These are phyloP conservation scores for Penicillium simplicissimum DNA, from an alignment of 495 filamentous ascomycete genomes.

Conservation along the genomic window DNA sequence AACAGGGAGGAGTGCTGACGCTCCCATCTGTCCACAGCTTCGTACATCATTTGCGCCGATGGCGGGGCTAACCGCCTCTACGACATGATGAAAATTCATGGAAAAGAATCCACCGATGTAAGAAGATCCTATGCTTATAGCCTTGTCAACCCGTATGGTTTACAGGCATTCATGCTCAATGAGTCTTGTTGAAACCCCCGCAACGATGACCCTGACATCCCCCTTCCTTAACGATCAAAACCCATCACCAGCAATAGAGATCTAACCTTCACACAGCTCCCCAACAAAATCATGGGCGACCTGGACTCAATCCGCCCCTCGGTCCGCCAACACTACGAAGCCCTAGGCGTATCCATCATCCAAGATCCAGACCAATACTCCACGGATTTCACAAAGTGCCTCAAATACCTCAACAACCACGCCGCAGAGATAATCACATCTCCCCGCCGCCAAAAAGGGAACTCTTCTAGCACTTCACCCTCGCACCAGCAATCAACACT, in stretches of 20 bases:
- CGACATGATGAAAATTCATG: slow-evolving; percentile 46
- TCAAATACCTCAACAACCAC: slow-evolving; percentile 59
- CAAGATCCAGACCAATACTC: slow-evolving; percentile 75
- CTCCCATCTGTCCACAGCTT: slow-evolving; percentile 39
- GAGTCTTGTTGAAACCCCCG: not conserved
- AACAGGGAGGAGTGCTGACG: not conserved
- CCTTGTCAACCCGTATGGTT: not conserved
- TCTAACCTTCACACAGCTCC: slow-evolving; percentile 41
- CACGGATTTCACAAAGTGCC: slow-evolving; percentile 78
- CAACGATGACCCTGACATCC: not conserved
- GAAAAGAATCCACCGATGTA: slow-evolving; percentile 43
- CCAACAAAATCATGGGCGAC: slow-evolving; percentile 78
- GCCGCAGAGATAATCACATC: slow-evolving; percentile 31
- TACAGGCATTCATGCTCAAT: not conserved
- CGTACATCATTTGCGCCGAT: slow-evolving; percentile 74
- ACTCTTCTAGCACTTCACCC: not conserved
- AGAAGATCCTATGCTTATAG: slow-evolving; percentile 1
- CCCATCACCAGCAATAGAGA: too few relatives aligned
- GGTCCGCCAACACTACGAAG: slow-evolving; percentile 60
- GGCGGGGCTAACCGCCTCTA: slow-evolving; percentile 85
- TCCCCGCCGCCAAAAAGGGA: slow-evolving; percentile 14
- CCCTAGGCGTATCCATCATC: slow-evolving; percentile 55
- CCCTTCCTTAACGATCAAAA: too few relatives aligned
- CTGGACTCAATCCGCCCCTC: slow-evolving; percentile 74
- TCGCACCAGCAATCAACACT: slow-evolving; percentile 18